phyloP scores from a whole-genome alignment of 2,329 filamentous ascomycete genomes.

The Botrytis squamosa region DNA sequence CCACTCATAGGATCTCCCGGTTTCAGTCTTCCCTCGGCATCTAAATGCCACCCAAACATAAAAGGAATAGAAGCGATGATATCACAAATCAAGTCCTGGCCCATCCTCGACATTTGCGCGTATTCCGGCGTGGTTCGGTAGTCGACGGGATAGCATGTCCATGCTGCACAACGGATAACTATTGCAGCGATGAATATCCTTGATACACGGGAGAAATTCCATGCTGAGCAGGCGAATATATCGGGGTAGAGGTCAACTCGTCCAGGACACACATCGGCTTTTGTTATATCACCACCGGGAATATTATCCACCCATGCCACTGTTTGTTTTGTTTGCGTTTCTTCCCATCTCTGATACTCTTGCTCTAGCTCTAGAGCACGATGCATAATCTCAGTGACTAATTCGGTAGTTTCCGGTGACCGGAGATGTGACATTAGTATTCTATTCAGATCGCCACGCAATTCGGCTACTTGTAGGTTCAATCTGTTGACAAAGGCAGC shows the following conservation, averaged over 20 bases:
- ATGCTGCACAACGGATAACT: slow-evolving; percentile 59
- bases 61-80: slow-evolving; percentile 62
- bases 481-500: slow-evolving; percentile 47
- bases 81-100: slow-evolving; percentile 54
- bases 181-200: slow-evolving; percentile 55
- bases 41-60: slow-evolving; percentile 58
- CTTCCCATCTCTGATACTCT: slow-evolving; percentile 53
- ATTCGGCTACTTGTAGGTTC: slow-evolving; percentile 53
- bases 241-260: slow-evolving; percentile 59
- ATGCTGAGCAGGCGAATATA: slow-evolving; percentile 57
- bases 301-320: slow-evolving; percentile 58
- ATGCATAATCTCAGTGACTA: slow-evolving; percentile 52
- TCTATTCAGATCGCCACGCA: slow-evolving; percentile 54
- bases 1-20: slow-evolving; percentile 24
- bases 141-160: slow-evolving; percentile 59
- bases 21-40: slow-evolving; percentile 41
- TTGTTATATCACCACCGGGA: slow-evolving; percentile 51
- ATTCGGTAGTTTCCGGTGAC: slow-evolving; percentile 50
- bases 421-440: slow-evolving; percentile 49
- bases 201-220: slow-evolving; percentile 55
- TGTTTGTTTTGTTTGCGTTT: slow-evolving; percentile 48
- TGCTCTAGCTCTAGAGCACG: slow-evolving; percentile 53
- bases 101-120: slow-evolving; percentile 52
- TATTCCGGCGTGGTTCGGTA: slow-evolving; percentile 64
- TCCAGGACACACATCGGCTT: slow-evolving; percentile 58